phyloP scores from a whole-genome alignment of 2,329 filamentous ascomycete species.

The Aspergillus chevalieri region DNA sequence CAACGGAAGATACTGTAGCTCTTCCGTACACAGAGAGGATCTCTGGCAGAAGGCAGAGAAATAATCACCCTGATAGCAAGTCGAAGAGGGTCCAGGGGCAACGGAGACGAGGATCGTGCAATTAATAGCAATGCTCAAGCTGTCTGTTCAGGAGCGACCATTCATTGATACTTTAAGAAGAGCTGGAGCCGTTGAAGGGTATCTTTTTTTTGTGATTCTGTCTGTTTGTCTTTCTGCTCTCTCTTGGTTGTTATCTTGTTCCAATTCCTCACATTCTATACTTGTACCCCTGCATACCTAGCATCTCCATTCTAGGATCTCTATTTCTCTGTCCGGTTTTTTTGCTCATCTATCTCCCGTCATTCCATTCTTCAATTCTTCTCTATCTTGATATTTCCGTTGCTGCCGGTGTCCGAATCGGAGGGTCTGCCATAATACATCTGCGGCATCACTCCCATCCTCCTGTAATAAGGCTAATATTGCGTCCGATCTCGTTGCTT shows the following conservation, averaged over 20 bases:
- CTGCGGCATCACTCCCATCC: too few relatives aligned
- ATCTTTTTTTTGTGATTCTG: neutral
- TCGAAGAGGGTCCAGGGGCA: conserved; percentile 1
- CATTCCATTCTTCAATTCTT: neutral
- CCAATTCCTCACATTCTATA: neutral
- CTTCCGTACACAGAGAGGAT: too few relatives aligned
- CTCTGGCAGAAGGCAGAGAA: too few relatives aligned
- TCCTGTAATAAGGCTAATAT: neutral
- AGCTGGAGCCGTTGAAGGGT: neutral
- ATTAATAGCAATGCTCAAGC: neutral
- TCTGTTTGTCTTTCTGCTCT: neutral
- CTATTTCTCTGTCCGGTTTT: neutral
- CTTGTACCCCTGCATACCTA: neutral
- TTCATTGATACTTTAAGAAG: neutral
- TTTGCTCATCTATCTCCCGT: neutral
- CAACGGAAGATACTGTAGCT: too few relatives aligned
- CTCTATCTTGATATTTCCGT: neutral
- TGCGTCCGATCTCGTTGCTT: neutral
- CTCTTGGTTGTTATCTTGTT: neutral
- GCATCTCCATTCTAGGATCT: neutral
- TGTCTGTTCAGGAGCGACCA: neutral
- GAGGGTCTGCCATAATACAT: too few relatives aligned
- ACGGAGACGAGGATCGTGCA: neutral
- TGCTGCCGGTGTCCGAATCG: too few relatives aligned
- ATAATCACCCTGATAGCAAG: neutral